These are phyloP conservation scores for Sclerotinia nivalis DNA, from an alignment of 2,329 filamentous ascomycete genomes.

Conservation along the genomic window DNA sequence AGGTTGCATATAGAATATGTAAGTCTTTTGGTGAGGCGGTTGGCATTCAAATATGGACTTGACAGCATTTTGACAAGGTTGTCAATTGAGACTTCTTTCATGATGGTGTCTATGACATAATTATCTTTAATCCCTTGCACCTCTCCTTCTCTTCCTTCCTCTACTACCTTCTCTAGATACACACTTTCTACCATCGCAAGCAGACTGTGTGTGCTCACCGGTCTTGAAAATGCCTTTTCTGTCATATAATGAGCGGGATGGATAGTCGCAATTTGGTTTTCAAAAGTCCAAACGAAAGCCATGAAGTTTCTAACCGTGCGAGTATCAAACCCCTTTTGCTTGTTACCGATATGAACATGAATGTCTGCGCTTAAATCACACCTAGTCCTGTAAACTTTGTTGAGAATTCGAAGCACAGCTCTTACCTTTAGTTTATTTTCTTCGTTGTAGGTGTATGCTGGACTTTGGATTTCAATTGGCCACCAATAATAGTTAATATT, in stretches of 20 bases:
- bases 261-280: conserved; percentile 2
- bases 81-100: not conserved
- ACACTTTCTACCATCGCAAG: not conserved
- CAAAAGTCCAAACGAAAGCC: conserved; percentile 13
- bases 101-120: not conserved
- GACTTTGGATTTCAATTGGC: conserved; percentile 11
- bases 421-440: conserved; percentile 8
- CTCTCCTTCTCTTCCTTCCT: not conserved
- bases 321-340: not conserved
- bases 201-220: not conserved
- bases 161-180: too few species aligned
- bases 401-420: not conserved
- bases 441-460: conserved; percentile 8
- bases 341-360: conserved; percentile 18
- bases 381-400: not conserved
- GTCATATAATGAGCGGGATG: conserved; percentile 13
- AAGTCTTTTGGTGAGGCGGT: not conserved
- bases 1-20: conserved; percentile 9
- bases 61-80: not conserved
- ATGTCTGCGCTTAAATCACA: conserved; percentile 2
- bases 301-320: conserved; percentile 1
- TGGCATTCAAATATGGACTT: not conserved
- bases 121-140: not conserved
- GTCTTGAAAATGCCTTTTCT: not conserved
- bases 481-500: not conserved